These are phyloP conservation scores for Penicillium thymicola DNA, from an alignment of 2,329 filamentous ascomycete species.

Conservation along the genomic window DNA sequence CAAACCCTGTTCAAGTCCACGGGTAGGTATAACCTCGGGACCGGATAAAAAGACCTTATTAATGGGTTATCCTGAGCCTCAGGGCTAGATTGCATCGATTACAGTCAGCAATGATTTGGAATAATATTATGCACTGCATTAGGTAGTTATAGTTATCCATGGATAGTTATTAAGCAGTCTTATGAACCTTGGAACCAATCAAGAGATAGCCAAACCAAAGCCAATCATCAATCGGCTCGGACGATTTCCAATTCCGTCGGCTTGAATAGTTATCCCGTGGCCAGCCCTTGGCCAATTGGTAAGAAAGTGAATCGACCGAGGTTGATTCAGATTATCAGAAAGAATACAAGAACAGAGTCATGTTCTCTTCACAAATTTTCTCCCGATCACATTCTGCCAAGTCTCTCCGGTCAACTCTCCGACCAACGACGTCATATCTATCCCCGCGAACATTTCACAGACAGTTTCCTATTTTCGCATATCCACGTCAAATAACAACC, in stretches of 20 bases:
- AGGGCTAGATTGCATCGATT: background rate
- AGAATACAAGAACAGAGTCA: constrained; percentile 10
- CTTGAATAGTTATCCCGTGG: constrained; percentile 7
- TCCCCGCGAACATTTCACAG: constrained; percentile 1
- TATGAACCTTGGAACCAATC: constrained; percentile 14
- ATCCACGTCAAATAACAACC: constrained; percentile 23
- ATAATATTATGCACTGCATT: background rate
- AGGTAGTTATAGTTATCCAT: too few relatives aligned
- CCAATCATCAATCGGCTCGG: constrained; percentile 11
- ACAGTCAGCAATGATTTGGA: background rate
- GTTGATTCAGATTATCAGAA: constrained; percentile 1
- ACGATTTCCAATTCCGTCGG: constrained; percentile 7
- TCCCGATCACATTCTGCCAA: background rate
- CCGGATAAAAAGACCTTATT: background rate
- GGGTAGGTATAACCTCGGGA: background rate
- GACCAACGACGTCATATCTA: constrained; percentile 16
- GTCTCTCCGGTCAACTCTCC: constrained; percentile 2
- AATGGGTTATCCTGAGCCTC: background rate
- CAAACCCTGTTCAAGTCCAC: background rate
- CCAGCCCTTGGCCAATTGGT: constrained; percentile 20
- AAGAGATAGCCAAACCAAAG: background rate
- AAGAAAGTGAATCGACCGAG: constrained; percentile 13
- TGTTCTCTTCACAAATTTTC: constrained; percentile 1
- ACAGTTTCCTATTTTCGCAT: background rate
- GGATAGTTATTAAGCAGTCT: background rate